Evolutionary conservation across 371 early-diverging fungal genomes (phyloP), one percentile per base, ranked within the genome.

Genomic region (Quaeritorhiza haematococci): DNA sequence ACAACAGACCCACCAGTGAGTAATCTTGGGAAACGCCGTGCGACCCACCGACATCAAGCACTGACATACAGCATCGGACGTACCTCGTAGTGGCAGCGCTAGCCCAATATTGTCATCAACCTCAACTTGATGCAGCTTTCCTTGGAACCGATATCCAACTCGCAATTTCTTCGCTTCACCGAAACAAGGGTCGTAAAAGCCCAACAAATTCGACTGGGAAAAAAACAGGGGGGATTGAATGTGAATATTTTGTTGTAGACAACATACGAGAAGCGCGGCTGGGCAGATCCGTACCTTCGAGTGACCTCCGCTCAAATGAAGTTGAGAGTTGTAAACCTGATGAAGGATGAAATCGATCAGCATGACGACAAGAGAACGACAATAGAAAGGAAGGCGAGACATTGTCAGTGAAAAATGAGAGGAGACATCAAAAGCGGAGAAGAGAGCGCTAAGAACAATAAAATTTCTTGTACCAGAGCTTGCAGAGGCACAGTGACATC

Each of bases 121-220:
- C 23, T 83, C 80, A 0, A 85, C 85, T 68, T 85, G 83, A 69
- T 96, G 96, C 56, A 90, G 59, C 60, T 82, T 74, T 61, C 87
- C 84, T 62, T 85, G 82, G 78, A 93, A 96, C 67, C 75, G 74
- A 70, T 96, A 96, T 42, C 78, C 83, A 52, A 96, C 85, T 50
- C 79, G 78, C 51, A 94, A 77, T 51, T 82, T 74, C 68, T 96
- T 96, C 30, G 71, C 67, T 59, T 88, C 88, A 24, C 94, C 94
- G 41, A 93, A 81, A 62, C 92, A 91, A 30, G 98, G 98, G 75
- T 97, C 96, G 64, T 91, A 95, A 70, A 97, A 95, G 1, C 98
- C 98, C 50, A 92, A 76, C 53, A 95, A 78, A 59, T 86, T 87
- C 35, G 85, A 74, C 88, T 89, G 71, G 41, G 7, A 28, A 33